A percentile compares a stretch with the other conserved stretches of the same genome.
phyloP scores from a whole-genome alignment of 495 filamentous ascomycete genomes.

The Wilcoxina mikolae region DNA sequence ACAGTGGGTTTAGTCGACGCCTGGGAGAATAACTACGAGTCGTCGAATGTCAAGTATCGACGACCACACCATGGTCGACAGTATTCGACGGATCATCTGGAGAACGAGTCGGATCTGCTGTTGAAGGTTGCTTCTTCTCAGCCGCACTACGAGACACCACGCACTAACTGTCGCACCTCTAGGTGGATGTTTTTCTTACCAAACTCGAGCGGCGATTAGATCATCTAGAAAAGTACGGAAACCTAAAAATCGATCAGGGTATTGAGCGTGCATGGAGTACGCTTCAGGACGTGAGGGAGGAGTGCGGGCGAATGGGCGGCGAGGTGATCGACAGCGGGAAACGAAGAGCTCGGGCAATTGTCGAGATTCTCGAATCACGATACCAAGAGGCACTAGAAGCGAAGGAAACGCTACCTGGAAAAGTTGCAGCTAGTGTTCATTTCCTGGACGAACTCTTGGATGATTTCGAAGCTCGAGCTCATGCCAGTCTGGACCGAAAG shows the following conservation, averaged over 20 bases:
- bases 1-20: neutral
- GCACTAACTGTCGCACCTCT: neutral
- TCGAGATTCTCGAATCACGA: conserved; percentile 81
- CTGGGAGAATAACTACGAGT: neutral
- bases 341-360: conserved; percentile 68
- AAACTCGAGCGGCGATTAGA: conserved; percentile 76
- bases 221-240: conserved; percentile 77
- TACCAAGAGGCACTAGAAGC: conserved; percentile 80
- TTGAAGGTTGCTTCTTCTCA: conserved; percentile 17
- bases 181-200: conserved; percentile 81
- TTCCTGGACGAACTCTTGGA: conserved; percentile 68
- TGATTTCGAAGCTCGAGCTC: conserved; percentile 71
- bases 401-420: conserved; percentile 78
- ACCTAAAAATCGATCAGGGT: conserved; percentile 65
- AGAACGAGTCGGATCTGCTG: conserved; percentile 22
- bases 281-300: conserved; percentile 69
- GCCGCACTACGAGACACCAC: neutral
- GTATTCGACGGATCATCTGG: conserved; percentile 24
- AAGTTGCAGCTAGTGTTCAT: conserved; percentile 72
- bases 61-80: conserved; percentile 17
- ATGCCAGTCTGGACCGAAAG: conserved; percentile 61
- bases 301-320: conserved; percentile 81
- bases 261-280: conserved; percentile 70
- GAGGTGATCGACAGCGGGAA: conserved; percentile 78
- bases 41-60: neutral